phyloP scores from a whole-genome alignment of 129 eudicot species.

The Arctium minus region DNA sequence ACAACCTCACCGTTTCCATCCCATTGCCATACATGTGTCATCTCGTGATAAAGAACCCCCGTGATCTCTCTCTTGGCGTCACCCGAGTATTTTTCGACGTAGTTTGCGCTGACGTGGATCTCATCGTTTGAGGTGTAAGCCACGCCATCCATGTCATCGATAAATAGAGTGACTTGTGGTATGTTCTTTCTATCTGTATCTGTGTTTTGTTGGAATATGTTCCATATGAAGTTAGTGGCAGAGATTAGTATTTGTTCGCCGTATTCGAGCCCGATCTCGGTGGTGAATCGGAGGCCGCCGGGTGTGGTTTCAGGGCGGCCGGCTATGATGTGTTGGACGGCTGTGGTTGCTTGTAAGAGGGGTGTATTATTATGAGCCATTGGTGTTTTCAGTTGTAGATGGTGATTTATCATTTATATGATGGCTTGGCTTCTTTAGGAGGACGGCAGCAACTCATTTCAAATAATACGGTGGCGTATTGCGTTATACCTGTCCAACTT shows the following conservation, averaged over 20 bases:
- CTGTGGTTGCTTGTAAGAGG: not conserved
- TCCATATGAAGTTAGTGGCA: conserved; percentile 42
- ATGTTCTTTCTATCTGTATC: conserved; percentile 16
- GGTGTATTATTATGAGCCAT: not conserved
- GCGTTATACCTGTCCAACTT: no score
- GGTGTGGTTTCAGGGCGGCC: conserved; percentile 2
- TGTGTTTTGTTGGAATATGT: conserved; percentile 25
- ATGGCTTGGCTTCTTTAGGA: not conserved
- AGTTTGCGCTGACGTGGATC: conserved; percentile 49
- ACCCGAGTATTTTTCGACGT: conserved; percentile 37
- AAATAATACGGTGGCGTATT: no score
- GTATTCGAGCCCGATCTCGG: conserved; percentile 23
- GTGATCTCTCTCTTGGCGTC: conserved; percentile 46
- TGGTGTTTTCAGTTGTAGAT: not conserved
- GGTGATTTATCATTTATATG: not conserved
- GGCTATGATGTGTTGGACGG: not conserved
- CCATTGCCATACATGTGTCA: conserved; percentile 78
- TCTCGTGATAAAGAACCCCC: conserved; percentile 62
- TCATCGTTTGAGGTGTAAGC: conserved; percentile 35
- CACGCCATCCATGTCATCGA: conserved; percentile 50
- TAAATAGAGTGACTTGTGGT: not conserved
- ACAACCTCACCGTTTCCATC: conserved; percentile 49
- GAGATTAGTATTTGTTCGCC: conserved; percentile 5
- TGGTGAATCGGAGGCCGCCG: conserved; percentile 19
- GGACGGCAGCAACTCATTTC: not conserved